Evolutionary conservation across 1,284 basidiomycete genomes (phyloP).

Genomic region (Leccinum pallidistipes): DNA sequence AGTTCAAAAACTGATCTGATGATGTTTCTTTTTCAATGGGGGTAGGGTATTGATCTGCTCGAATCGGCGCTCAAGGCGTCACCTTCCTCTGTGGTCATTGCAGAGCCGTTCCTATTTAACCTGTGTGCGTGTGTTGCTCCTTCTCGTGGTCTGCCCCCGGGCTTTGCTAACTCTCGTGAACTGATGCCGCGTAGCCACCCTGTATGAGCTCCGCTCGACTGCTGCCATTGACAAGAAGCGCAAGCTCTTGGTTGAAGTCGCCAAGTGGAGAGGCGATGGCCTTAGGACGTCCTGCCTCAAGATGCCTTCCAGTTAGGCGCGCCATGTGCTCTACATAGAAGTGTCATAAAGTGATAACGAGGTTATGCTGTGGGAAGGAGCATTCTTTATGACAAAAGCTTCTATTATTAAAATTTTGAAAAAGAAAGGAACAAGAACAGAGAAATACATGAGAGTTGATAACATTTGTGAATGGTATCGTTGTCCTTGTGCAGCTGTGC

Average conservation of each 20-base stretch:
- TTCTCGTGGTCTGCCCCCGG: background rate
- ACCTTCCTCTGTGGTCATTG: slow-evolving; percentile 66
- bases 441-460: slow-evolving; percentile 16
- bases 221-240: slow-evolving; percentile 72
- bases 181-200: slow-evolving; percentile 54
- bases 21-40: background rate
- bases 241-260: slow-evolving; percentile 67
- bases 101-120: slow-evolving; percentile 81
- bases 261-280: slow-evolving; percentile 82
- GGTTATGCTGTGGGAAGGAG: slow-evolving; percentile 5
- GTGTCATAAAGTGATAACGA: background rate
- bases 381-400: background rate
- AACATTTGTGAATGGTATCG: slow-evolving; percentile 25
- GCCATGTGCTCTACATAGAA: background rate
- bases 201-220: slow-evolving; percentile 75
- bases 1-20: background rate
- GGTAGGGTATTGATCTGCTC: slow-evolving; percentile 65
- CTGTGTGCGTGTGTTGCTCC: slow-evolving; percentile 54
- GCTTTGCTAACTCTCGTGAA: background rate
- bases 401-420: slow-evolving; percentile 1
- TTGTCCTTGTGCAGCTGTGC: too few relatives aligned
- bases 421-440: background rate
- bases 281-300: slow-evolving; percentile 76
- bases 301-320: slow-evolving; percentile 57
- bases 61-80: slow-evolving; percentile 61